These are phyloP conservation scores for Protomyces arabidopsidicola DNA, from an alignment of 1,139 yeast genomes.

Conservation along the genomic window DNA sequence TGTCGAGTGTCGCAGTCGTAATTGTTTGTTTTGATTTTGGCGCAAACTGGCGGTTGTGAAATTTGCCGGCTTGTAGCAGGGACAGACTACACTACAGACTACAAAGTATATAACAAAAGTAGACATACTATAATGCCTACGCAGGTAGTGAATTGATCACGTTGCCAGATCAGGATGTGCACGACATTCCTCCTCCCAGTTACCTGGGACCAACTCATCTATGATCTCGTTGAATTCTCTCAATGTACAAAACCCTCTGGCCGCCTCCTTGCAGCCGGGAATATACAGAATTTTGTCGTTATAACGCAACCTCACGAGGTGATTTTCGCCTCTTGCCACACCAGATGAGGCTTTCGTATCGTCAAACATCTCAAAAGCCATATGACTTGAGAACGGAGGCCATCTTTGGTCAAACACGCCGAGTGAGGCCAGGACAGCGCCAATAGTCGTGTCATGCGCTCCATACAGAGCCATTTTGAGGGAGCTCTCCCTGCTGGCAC, in stretches of 20 bases:
- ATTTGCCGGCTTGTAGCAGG: too few relatives aligned
- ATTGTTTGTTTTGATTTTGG: not conserved
- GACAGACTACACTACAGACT: too few relatives aligned
- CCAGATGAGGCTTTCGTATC: conserved; percentile 5
- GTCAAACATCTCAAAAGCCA: conserved; percentile 32
- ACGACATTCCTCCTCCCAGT: conserved; percentile 32
- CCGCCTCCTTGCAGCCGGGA: conserved; percentile 31
- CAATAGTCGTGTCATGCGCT: conserved; percentile 35
- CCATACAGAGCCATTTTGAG: conserved; percentile 34
- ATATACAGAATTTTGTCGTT: conserved; percentile 31
- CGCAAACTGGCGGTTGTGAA: too few relatives aligned
- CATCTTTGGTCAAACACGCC: conserved; percentile 33
- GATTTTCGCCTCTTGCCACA: conserved; percentile 11
- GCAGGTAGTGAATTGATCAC: too few relatives aligned
- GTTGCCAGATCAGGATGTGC: too few relatives aligned
- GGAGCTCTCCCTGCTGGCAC: conserved; percentile 20
- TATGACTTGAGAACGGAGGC: conserved; percentile 34
- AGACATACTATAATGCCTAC: too few relatives aligned
- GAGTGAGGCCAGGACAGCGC: conserved; percentile 33
- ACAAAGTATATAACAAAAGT: too few relatives aligned
- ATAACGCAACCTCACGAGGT: conserved; percentile 33
- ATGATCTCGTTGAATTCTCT: conserved; percentile 30
- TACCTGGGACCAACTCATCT: conserved; percentile 29
- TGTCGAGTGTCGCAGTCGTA: not conserved
- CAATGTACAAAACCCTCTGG: conserved; percentile 29